Percentiles rank a stretch among this genome's conserved stretches.
Evolutionary conservation across 2,329 filamentous ascomycete species (phyloP).

Genomic region (Truncatella angustata): DNA sequence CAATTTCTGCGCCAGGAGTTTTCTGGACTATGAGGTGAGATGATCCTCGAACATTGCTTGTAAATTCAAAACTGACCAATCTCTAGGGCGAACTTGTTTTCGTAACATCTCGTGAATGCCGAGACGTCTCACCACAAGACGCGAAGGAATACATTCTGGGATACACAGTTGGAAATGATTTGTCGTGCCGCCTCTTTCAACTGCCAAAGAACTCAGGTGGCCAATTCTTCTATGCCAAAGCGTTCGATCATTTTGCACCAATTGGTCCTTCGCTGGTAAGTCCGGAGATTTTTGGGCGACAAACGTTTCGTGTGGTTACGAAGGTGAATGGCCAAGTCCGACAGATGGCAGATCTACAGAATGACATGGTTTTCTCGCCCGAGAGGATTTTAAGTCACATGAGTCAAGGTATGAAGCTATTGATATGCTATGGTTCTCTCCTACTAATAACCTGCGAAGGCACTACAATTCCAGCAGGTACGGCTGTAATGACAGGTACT

Average conservation of each 20-base stretch:
- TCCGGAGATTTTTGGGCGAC: slow-evolving; percentile 37
- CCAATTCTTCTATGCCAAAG: slow-evolving; percentile 60
- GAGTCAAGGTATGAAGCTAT: background rate
- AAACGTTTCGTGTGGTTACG: slow-evolving; percentile 38
- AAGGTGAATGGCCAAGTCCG: slow-evolving; percentile 50
- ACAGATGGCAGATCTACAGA: slow-evolving; percentile 47
- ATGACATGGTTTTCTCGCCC: slow-evolving; percentile 24
- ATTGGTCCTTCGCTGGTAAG: slow-evolving; percentile 52
- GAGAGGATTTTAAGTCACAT: background rate
- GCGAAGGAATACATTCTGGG: slow-evolving; percentile 66
- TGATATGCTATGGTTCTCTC: too few species aligned
- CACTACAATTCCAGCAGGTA: background rate
- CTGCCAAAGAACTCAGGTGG: slow-evolving; percentile 37
- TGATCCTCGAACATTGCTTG: too few species aligned
- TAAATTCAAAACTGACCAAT: too few species aligned
- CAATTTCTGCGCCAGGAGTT: too few species aligned
- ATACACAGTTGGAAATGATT: slow-evolving; percentile 63
- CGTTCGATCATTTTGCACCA: slow-evolving; percentile 56
- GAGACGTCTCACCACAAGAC: too few species aligned
- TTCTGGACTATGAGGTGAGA: too few species aligned
- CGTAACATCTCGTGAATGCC: too few species aligned
- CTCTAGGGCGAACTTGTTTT: too few species aligned
- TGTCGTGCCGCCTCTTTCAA: slow-evolving; percentile 58
- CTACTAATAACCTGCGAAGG: too few species aligned
- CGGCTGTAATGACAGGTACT: background rate